Evolutionary conservation across 1,139 yeast species (phyloP), one percentile per base, ranked within the genome.

Genomic region (Taphrina deformans): DNA sequence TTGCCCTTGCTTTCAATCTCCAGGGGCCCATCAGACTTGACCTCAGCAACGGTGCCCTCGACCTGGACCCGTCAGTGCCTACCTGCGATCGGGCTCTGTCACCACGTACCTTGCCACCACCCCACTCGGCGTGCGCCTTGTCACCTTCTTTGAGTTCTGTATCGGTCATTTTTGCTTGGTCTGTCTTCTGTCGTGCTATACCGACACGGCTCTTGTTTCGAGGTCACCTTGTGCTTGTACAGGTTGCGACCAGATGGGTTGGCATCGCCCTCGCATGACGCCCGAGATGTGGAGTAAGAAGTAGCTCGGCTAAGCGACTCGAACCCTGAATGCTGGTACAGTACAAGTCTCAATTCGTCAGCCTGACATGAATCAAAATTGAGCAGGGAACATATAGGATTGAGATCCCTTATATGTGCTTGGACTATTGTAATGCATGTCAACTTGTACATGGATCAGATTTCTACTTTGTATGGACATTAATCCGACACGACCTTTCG

Each of bases 41-140:
- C 41, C 29, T 59, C 63, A n/a, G 38, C 63, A 18, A 59, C 63
- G 24, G 63, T 59, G 16, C 63, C 63, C 33, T 44, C 63, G 29
- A 59, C 63, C 53, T 53, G 31, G 18, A 5, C 1, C 5, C 21
- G 50, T 48, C 21, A 27, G 29, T 23, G 35, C 35, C 2, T 12
- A n/a, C 10, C 12, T 12, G 1, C 31, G 31, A 27, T 16, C 26
- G 3, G 35, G 0, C 18, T 38, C 41, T 10, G 41, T n/a, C 41
- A n/a, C 2, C 18, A 12, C 18, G 6, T 38, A 53, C 58, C 58
- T 59, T 40, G 44, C 63, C 63, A 12, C 63, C 63, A 41, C 63
- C 63, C 63, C 63, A 59, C 40, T 59, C 55, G 27, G 63, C 63
- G 26, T 59, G 63, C 38, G 63, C 63, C 56, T 59, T 59, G 56